Base-by-base conservation (phyloP, 192 early-diverging fungal genomes). In the Coemansia sp. region DNA sequence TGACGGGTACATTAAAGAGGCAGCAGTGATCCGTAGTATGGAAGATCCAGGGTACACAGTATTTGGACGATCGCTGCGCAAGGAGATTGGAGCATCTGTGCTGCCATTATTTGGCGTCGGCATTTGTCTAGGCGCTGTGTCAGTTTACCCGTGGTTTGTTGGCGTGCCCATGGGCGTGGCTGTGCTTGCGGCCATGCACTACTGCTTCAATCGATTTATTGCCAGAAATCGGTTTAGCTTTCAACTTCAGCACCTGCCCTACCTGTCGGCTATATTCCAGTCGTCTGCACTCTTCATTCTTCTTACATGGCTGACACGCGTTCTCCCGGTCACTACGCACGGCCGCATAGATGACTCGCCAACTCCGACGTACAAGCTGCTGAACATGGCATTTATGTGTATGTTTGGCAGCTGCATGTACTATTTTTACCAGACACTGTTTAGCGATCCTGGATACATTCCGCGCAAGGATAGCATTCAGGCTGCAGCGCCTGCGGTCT, bases 191-290 rank as follows among this genome's bases (percentile, higher is more conserved):
- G 62, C 66, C 6, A 86, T 85, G 59, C 87, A 90, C 59, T 55
- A 88, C 27, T 60, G 82, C 17, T 82, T 92, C 19, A 65, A 89
- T 57, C 75, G 77, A 54, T 83, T 86, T 54, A 71, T 96, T 16
- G 74, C 87, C 58, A 62, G 67, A 26, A 65, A 85, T 59, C 68
- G 71, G 35, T 69, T 60, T 3, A 74, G 78, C 10, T 81, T 84
- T 59, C 79, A 83, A 16, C 70, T 97, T 57, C 80, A 85, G 61
- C 72, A 83, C 61, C 93, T 93, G 41, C 96, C 96, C 0, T 93
- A 93, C 57, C 84, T 90, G 59, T 89, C 91, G 1, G 86, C 88
- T 48, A 87, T 98, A 63, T 93, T 93, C 67, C 96, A 98, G 79
- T 83, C 92, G 3, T 91, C 91, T 2, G 83, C 93, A 10, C 83